Percentiles rank a stretch among this genome's conserved stretches.
Evolutionary conservation across 257 asterid genomes (phyloP).

Genomic region (Fraxinus pennsylvanica): DNA sequence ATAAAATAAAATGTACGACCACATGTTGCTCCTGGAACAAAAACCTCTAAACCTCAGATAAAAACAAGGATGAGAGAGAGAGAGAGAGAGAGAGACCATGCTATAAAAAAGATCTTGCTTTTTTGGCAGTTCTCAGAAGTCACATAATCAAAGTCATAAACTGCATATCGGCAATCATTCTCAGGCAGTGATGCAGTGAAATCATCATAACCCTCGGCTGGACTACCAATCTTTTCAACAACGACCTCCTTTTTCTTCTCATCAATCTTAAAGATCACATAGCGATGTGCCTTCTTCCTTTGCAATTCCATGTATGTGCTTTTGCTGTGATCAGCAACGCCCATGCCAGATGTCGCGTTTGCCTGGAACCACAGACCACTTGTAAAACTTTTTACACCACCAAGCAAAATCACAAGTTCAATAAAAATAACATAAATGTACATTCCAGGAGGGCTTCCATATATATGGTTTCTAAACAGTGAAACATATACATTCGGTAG

Average conservation of each 20-base stretch:
- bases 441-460: background rate
- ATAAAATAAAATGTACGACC: too few species aligned
- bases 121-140: constrained; percentile 6
- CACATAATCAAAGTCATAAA: constrained; percentile 2
- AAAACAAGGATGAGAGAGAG: background rate
- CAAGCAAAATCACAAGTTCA: background rate
- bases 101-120: constrained; percentile 1
- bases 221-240: constrained; percentile 12
- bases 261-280: constrained; percentile 1
- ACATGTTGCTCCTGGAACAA: background rate
- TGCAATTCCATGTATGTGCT: constrained; percentile 15
- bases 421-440: background rate
- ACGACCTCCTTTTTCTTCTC: constrained; percentile 10
- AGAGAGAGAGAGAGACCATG: background rate
- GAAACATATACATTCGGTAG: background rate
- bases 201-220: constrained; percentile 14
- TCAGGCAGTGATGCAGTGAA: constrained; percentile 13
- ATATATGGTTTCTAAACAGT: background rate
- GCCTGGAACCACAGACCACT: background rate
- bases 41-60: background rate
- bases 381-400: background rate
- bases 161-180: constrained; percentile 4
- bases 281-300: constrained; percentile 7
- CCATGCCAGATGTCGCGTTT: background rate
- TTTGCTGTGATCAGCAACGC: constrained; percentile 13